A percentile compares a stretch with the other conserved stretches of the same genome.
phyloP scores from a whole-genome alignment of 805 yeast species.

The Hermanozyma aechmeae region DNA sequence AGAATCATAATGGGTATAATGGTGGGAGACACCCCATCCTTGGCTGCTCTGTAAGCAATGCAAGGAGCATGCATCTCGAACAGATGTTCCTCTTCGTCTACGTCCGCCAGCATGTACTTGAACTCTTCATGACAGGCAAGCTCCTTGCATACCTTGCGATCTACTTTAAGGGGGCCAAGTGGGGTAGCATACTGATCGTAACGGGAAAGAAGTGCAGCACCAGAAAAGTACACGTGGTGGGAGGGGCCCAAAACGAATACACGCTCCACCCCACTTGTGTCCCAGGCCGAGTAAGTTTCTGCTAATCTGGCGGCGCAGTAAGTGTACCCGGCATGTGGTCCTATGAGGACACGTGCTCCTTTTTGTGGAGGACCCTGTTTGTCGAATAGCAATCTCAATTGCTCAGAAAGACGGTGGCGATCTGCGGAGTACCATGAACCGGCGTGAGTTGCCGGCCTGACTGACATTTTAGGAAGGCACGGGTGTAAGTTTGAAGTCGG shows the following conservation, averaged over 20 bases:
- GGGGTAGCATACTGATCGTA: slow-evolving; percentile 70
- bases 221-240: slow-evolving; percentile 75
- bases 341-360: slow-evolving; percentile 33
- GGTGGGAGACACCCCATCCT: slow-evolving; percentile 20
- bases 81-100: slow-evolving; percentile 83
- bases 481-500: too few species aligned
- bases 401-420: slow-evolving; percentile 32
- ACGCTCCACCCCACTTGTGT: slow-evolving; percentile 43
- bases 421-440: slow-evolving; percentile 79
- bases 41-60: slow-evolving; percentile 39
- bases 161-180: slow-evolving; percentile 65
- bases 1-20: slow-evolving; percentile 81
- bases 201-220: slow-evolving; percentile 43
- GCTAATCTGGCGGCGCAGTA: slow-evolving; percentile 77
- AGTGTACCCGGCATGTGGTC: slow-evolving; percentile 80
- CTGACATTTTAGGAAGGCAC: too few species aligned
- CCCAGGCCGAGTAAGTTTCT: slow-evolving; percentile 67
- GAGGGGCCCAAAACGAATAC: slow-evolving; percentile 88
- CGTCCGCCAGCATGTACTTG: slow-evolving; percentile 43
- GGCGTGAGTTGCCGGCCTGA: slow-evolving; percentile 73
- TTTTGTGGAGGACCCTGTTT: slow-evolving; percentile 18
- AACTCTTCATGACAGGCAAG: slow-evolving; percentile 32
- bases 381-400: slow-evolving; percentile 40
- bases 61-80: slow-evolving; percentile 92
- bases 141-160: slow-evolving; percentile 32